Base-by-base conservation (phyloP, 495 filamentous ascomycete genomes). In the Aspergillus leporis region DNA sequence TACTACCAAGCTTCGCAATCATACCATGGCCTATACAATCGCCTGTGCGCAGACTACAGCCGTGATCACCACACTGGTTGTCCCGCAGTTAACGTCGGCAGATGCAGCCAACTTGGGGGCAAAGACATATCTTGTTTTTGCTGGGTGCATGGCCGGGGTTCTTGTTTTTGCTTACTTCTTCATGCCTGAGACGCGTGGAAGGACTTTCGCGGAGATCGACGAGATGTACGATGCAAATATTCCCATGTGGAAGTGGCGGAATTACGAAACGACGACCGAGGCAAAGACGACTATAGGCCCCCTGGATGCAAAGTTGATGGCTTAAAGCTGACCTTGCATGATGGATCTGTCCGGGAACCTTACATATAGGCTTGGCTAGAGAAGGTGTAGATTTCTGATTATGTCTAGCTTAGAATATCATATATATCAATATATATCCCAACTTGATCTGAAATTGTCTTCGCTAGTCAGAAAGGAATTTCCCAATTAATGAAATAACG, bases 181-280 rank as follows among this genome's bases (percentile, higher is more conserved):
- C 30, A 66, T 85, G 55, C 80, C 81, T 0, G 82, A 85, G 66
- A 85, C 82, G 0, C 65, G 70, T 4, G 76, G 80, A 51, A 67
- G 82, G 30, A 82, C 79, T 0, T 73, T 82, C 30, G 80, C 77
- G 12, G 80, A 83, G 61, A 77, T 83, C 6, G 72, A 82, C 61
- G 80, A 82, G 70, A 82, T 82, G 74, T 83, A 82, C 54, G 78
- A 77, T 62, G 74, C 74, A 4, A 72, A 70, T 28, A 62, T 83
- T 21, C 78, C 81, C 0, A 66, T 68, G 53, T 67, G 70, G 69
- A 74, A 71, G 49, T 76, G 74, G 74, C 25, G 25, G 25, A 28
- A 28, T 28, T 28, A 28, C 6, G 3, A 28, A 6, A 28, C 25
- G 3, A 28, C 25, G 25, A 28, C 25, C 6, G 25, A 28, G 25